Conservation (phyloP, 2,329 filamentous ascomycete genomes). For the Penicillium sp. region DNA sequence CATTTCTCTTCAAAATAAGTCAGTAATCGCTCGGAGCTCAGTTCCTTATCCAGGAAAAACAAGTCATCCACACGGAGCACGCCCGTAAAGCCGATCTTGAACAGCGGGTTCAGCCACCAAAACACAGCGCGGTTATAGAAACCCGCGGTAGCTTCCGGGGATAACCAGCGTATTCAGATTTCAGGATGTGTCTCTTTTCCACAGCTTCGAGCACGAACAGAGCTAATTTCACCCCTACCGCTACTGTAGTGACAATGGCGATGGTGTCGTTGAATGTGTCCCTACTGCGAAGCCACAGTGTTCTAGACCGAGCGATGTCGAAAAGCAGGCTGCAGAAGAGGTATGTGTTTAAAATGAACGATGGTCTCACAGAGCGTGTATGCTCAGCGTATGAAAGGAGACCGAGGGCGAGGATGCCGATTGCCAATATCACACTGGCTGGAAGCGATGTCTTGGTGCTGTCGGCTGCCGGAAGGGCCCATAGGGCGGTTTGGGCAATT, state of each 20-base stretch:
- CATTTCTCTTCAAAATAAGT: slow-evolving; percentile 40
- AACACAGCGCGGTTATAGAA: slow-evolving; percentile 52
- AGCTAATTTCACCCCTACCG: slow-evolving; percentile 45
- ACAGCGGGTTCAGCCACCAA: slow-evolving; percentile 55
- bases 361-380: slow-evolving; percentile 46
- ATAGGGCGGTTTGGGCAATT: slow-evolving; percentile 39
- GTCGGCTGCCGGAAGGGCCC: slow-evolving; percentile 33
- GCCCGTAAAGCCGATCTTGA: slow-evolving; percentile 50
- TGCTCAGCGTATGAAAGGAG: slow-evolving; percentile 51
- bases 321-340: slow-evolving; percentile 48
- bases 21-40: slow-evolving; percentile 44
- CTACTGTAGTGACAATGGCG: slow-evolving; percentile 44
- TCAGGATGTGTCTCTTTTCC: slow-evolving; percentile 46
- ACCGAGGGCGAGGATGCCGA: slow-evolving; percentile 34
- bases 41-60: slow-evolving; percentile 46
- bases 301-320: slow-evolving; percentile 48
- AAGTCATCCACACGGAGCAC: slow-evolving; percentile 47
- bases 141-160: slow-evolving; percentile 55
- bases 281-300: slow-evolving; percentile 40
- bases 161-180: slow-evolving; percentile 38
- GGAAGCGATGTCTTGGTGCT: slow-evolving; percentile 39
- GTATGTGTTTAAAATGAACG: slow-evolving; percentile 49
- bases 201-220: slow-evolving; percentile 48
- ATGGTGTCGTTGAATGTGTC: slow-evolving; percentile 36
- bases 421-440: slow-evolving; percentile 31